A percentile compares a stretch with the other conserved stretches of the same genome.
These are phyloP conservation scores for Diaporthe humulicola DNA, from an alignment of 2,329 filamentous ascomycete species.

Conservation along the genomic window DNA sequence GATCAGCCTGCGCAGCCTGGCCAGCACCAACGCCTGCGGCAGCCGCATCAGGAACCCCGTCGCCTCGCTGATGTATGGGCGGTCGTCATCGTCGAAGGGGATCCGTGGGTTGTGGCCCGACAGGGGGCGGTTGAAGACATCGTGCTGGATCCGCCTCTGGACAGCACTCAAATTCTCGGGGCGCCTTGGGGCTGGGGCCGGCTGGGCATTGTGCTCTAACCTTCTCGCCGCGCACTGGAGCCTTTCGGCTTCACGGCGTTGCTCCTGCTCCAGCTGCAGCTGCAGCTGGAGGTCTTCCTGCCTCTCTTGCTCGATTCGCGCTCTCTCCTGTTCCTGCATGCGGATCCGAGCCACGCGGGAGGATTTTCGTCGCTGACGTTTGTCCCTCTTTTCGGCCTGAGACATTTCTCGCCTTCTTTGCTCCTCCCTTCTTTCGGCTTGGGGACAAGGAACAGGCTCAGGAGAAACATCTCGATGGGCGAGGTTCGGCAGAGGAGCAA, in stretches of 20 bases:
- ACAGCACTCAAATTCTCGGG: too few species aligned
- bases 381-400: neutral
- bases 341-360: neutral
- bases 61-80: constrained; percentile 15
- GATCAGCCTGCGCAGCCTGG: neutral
- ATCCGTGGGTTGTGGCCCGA: constrained; percentile 17
- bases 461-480: neutral
- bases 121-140: neutral
- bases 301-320: constrained; percentile 5
- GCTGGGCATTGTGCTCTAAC: neutral
- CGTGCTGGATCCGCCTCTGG: constrained; percentile 1
- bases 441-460: neutral
- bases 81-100: constrained; percentile 14
- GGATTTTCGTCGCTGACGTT: neutral
- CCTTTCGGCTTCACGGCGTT: constrained; percentile 1
- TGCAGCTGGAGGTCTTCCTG: constrained; percentile 20
- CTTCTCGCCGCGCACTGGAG: neutral
- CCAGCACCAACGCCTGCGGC: neutral
- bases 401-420: neutral
- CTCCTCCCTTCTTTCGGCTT: neutral
- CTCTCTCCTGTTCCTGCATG: neutral
- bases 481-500: neutral
- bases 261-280: constrained; percentile 14
- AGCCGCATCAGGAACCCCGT: constrained; percentile 29
- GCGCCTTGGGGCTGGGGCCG: neutral